These are phyloP conservation scores for Psilocybe cubensis DNA, from an alignment of 768 basidiomycete genomes.

Conservation along the genomic window DNA sequence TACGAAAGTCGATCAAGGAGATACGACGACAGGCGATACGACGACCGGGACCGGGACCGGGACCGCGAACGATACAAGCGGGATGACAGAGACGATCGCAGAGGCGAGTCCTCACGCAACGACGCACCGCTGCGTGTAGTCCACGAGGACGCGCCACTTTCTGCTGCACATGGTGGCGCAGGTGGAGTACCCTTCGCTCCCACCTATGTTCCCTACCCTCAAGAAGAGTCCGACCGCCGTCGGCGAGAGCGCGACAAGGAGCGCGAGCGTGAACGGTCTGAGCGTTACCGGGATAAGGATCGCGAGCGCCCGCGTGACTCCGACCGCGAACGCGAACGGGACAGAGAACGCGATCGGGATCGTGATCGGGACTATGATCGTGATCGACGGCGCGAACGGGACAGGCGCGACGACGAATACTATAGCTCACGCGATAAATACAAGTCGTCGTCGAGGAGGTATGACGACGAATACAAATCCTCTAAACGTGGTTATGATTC, in stretches of 20 bases:
- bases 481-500: constrained; percentile 20
- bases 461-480: constrained; percentile 25
- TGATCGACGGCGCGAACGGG: constrained; percentile 16
- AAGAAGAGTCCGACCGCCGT: constrained; percentile 11
- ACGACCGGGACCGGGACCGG: constrained; percentile 20
- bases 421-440: constrained; percentile 21
- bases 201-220: constrained; percentile 20
- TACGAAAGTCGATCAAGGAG: constrained; percentile 19
- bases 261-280: constrained; percentile 15
- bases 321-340: constrained; percentile 17
- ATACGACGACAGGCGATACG: constrained; percentile 21
- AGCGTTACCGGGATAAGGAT: constrained; percentile 19
- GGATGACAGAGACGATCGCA: background rate
- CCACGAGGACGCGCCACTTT: constrained; percentile 25
- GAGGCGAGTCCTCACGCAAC: constrained; percentile 2
- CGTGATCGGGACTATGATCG: constrained; percentile 24
- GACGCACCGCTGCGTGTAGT: constrained; percentile 24
- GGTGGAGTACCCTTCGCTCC: constrained; percentile 23
- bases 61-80: constrained; percentile 15
- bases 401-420: constrained; percentile 15
- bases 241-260: constrained; percentile 17
- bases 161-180: constrained; percentile 16
- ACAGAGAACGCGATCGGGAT: constrained; percentile 22
- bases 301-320: constrained; percentile 15
- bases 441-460: constrained; percentile 18